phyloP scores from a whole-genome alignment of 23 red algal genomes.

The Agarophyton chilense region DNA sequence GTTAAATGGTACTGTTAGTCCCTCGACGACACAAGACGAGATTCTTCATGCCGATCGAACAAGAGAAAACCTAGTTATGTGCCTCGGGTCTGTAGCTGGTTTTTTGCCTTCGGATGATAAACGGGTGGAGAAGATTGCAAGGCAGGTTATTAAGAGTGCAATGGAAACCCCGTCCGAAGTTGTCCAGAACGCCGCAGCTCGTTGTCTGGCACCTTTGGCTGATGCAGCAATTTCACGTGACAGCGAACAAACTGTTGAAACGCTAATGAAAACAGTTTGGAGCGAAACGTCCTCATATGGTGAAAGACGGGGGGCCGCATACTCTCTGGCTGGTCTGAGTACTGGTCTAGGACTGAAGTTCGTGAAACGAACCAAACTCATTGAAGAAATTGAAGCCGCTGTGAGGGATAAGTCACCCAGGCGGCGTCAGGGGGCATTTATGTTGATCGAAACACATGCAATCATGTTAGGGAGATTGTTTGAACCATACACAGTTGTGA shows the following conservation, averaged over 20 bases:
- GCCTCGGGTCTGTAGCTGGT: constrained; percentile 75
- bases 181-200: constrained; percentile 78
- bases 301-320: constrained; percentile 85
- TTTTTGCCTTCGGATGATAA: constrained; percentile 62
- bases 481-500: constrained; percentile 89
- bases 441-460: constrained; percentile 81
- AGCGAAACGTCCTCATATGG: constrained; percentile 55
- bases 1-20: constrained; percentile 13
- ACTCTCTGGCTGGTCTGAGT: constrained; percentile 81
- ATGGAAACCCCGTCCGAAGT: constrained; percentile 84
- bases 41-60: constrained; percentile 73
- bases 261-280: constrained; percentile 52
- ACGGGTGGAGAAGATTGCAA: constrained; percentile 57
- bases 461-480: constrained; percentile 62
- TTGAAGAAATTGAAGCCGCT: constrained; percentile 50
- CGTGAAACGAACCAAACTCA: constrained; percentile 56
- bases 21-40: constrained; percentile 35
- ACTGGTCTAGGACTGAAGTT: constrained; percentile 73
- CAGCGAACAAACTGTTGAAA: constrained; percentile 27
- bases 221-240: constrained; percentile 28
- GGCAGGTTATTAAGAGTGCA: constrained; percentile 76
- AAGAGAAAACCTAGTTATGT: constrained; percentile 85
- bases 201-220: constrained; percentile 75
- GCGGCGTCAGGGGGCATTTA: constrained; percentile 79
- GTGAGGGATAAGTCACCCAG: constrained; percentile 61